Evolutionary conservation across 345 rosid species (phyloP).

Genomic region (Brassica rapa): DNA sequence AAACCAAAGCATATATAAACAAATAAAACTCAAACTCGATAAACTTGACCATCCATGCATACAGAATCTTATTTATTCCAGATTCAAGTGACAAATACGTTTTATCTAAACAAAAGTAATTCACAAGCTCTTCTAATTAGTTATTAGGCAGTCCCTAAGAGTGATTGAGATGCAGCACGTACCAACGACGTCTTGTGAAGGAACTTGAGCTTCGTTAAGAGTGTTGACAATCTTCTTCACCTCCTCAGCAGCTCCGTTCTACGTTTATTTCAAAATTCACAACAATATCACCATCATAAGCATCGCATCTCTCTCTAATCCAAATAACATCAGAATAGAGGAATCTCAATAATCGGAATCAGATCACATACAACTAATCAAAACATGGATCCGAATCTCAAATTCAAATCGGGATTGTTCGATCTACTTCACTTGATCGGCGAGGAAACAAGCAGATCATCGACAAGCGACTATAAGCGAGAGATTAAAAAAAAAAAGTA

Average conservation of each 20-base stretch:
- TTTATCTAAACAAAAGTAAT: neutral
- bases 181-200: conserved; percentile 79
- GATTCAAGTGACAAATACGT: neutral
- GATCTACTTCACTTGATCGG: too few species aligned
- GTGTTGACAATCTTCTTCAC: conserved; percentile 83
- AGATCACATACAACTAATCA: too few species aligned
- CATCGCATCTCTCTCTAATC: neutral
- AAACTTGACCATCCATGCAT: neutral
- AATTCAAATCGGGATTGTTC: neutral
- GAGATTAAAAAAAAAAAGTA: neutral
- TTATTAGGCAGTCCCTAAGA: too few species aligned
- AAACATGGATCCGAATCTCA: neutral
- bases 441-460: too few species aligned
- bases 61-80: neutral
- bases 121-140: neutral
- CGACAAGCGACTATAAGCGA: neutral
- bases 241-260: conserved; percentile 88
- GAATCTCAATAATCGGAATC: too few species aligned
- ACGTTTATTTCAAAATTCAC: conserved; percentile 2
- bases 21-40: neutral
- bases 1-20: neutral
- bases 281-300: neutral
- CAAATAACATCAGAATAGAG: too few species aligned
- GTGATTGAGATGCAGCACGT: conserved; percentile 21
- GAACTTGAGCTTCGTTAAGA: conserved; percentile 72